Base-by-base conservation (phyloP, 352 stramenopile species). In the Globisporangium apiculatum region DNA sequence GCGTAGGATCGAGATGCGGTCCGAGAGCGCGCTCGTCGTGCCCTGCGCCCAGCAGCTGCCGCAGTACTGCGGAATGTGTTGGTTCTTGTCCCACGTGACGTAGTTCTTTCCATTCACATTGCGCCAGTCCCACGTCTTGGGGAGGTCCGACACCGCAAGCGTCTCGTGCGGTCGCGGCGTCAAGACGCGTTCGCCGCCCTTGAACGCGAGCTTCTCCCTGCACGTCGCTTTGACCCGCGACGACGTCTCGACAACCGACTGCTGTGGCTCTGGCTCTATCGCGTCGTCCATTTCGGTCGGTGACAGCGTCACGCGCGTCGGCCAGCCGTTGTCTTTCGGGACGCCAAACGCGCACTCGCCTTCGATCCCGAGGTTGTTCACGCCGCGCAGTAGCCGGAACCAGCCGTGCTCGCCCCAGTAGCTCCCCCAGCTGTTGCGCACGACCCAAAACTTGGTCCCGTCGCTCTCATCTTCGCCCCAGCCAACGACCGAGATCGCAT, bases 71-170 rank as follows among this genome's bases (percentile, higher is more conserved):
- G 96, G 96, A 57, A 99, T 98, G 72, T 99, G 97, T 70, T 99
- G 97, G 76, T 99, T 99, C 65, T 98, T 95, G 69, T 96, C 93
- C 79, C 95, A 97, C n/a, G 96, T 99, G 17, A 98, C 80, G 68
- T 95, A 98, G 72, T 88, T 96, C 62, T 82, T 90, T 51, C 96
- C 95, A 62, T 97, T 79, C 1, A 99, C 73, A 65, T 98, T 89
- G 49, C 91, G 86, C 95, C 96, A 99, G 69, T 96, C 91, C 79
- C 97, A 99, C 15, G 53, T 64, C 58, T 96, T 90, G 4, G 97
- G 97, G 8, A 99, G 62, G n/a, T 96, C 75, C 6, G 72, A 66
- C 0, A 79, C 50, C 42, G 89, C 68, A 47, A 97, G 72, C 12
- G 84, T 94, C 48, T 91, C 76, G 55, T 94, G 79, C 37, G 86